Conservation (phyloP, 1,284 basidiomycete genomes). For the Xerocomus amazonicus region DNA sequence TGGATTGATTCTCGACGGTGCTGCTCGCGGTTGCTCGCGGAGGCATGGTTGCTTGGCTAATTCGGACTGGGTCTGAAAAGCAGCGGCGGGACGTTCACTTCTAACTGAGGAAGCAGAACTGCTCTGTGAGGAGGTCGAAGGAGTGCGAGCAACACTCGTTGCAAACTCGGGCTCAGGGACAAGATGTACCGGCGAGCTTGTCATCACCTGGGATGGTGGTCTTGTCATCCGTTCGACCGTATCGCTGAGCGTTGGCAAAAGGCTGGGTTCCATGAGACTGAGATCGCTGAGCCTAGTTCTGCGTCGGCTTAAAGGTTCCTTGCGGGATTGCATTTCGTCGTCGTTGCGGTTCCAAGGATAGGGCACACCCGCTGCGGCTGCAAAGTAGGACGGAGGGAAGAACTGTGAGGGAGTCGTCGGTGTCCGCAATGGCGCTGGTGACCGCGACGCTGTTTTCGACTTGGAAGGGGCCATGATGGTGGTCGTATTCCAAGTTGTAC, state of each 20-base stretch:
- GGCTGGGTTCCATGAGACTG: constrained; percentile 55
- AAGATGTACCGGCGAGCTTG: constrained; percentile 8
- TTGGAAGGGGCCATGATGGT: constrained; percentile 18
- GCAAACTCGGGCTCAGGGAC: constrained; percentile 1
- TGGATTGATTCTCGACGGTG: constrained; percentile 20
- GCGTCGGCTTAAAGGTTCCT: constrained; percentile 25
- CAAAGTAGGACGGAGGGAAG: constrained; percentile 62
- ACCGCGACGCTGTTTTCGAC: constrained; percentile 27
- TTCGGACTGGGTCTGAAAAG: too few relatives aligned
- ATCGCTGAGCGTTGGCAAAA: constrained; percentile 64
- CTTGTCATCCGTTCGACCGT: constrained; percentile 70
- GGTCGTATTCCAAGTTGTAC: constrained; percentile 15
- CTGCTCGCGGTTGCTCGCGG: constrained; percentile 5
- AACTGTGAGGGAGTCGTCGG: constrained; percentile 37
- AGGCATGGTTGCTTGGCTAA: constrained; percentile 5
- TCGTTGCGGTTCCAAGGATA: constrained; percentile 22
- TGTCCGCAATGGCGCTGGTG: constrained; percentile 27
- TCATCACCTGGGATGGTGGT: constrained; percentile 35
- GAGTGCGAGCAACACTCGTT: constrained; percentile 15
- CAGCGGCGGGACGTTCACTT: neutral
- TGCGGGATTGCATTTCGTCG: constrained; percentile 6
- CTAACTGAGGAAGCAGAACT: constrained; percentile 9
- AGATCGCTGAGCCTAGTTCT: constrained; percentile 49
- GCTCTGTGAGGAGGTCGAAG: constrained; percentile 21
- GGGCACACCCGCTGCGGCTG: constrained; percentile 51